These are phyloP conservation scores for Colletotrichum tamarilloi DNA, from an alignment of 2,329 filamentous ascomycete species.

Conservation along the genomic window DNA sequence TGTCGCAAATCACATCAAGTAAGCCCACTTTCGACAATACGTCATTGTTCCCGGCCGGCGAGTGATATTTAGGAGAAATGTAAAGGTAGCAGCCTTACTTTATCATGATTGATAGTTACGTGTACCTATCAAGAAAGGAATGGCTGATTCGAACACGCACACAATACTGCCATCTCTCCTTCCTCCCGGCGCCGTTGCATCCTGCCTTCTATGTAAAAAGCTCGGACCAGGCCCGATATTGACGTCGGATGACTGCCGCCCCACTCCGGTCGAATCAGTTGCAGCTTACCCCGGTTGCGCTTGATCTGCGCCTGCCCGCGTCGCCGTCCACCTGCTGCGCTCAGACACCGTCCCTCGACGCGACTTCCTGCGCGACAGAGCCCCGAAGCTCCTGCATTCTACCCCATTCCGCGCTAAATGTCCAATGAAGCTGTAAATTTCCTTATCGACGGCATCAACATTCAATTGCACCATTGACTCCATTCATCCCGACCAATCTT, in stretches of 20 bases:
- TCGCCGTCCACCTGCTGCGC: constrained; percentile 8
- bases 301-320: constrained; percentile 20
- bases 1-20: not conserved
- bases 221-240: constrained; percentile 2
- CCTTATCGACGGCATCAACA: not conserved
- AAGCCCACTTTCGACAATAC: not conserved
- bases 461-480: not conserved
- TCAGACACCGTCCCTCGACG: constrained; percentile 16
- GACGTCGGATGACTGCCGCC: constrained; percentile 18
- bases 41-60: not conserved
- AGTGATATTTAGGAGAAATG: no score
- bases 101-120: no score
- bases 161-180: not conserved
- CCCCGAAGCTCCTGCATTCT: not conserved
- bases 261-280: constrained; percentile 10
- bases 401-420: not conserved
- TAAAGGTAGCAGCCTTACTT: no score
- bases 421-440: not conserved
- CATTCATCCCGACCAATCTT: not conserved
- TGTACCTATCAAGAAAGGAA: no score
- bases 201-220: not conserved
- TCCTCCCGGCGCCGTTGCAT: not conserved
- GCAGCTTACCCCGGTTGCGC: constrained; percentile 18
- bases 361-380: constrained; percentile 16
- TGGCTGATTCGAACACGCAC: no score